A percentile compares a stretch with the other conserved stretches of the same genome.
Evolutionary conservation across 768 basidiomycete species (phyloP).

Genomic region (Sporobolomyces pararoseus): DNA sequence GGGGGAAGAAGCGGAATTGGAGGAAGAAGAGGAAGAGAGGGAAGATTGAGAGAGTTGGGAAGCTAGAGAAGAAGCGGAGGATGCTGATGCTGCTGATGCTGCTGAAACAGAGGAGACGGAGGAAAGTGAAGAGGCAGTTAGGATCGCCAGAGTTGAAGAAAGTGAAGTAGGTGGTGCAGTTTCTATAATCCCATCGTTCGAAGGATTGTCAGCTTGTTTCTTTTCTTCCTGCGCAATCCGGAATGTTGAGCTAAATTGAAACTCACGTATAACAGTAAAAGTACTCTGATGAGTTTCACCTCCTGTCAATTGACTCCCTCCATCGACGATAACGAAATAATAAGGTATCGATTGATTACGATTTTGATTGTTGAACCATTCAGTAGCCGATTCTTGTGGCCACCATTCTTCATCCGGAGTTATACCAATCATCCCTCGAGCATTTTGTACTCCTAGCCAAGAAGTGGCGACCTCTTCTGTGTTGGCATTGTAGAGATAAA

Average conservation of each 20-base stretch:
- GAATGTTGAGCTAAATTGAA: neutral
- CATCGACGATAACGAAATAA: constrained; percentile 72
- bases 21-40: constrained; percentile 5
- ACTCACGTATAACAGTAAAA: constrained; percentile 64
- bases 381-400: constrained; percentile 53
- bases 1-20: neutral
- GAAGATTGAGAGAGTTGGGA: constrained; percentile 7
- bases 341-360: constrained; percentile 60
- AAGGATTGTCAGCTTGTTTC: neutral
- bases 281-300: constrained; percentile 64
- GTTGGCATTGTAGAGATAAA: constrained; percentile 74
- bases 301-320: constrained; percentile 56
- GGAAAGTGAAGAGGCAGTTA: constrained; percentile 56
- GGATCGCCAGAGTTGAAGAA: constrained; percentile 61
- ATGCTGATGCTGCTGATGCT: constrained; percentile 30
- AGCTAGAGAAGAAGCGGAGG: constrained; percentile 1
- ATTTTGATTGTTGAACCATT: constrained; percentile 26
- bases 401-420: constrained; percentile 68
- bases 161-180: constrained; percentile 42
- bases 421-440: constrained; percentile 56
- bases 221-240: no score
- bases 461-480: constrained; percentile 57
- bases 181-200: constrained; percentile 49
- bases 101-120: constrained; percentile 42
- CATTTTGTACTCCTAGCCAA: constrained; percentile 56